Base-by-base conservation (phyloP, 148 eudicot species). In the Rhododendron ovatum region DNA sequence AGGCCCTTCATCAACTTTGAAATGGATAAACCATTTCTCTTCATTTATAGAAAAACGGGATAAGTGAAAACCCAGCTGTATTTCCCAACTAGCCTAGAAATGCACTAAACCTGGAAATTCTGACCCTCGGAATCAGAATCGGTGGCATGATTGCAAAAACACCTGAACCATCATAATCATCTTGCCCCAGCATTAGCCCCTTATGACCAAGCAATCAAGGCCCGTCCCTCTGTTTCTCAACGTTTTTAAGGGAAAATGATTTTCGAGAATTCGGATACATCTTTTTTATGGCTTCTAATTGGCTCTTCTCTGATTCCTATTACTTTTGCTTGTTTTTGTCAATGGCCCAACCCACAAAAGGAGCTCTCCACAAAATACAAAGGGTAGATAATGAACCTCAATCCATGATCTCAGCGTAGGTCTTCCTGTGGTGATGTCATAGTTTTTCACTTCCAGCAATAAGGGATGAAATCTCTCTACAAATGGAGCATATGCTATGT, bases 401-500 rank as follows among this genome's bases (percentile, higher is more conserved):
- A 91, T 77, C 94, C 94, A 92, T 47, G 89, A 48, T 85, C 87
- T 84, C 81, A 92, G 80, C 82, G 86, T 88, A 71, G 94, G 92
- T 84, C 92, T 89, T 74, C 88, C 94, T 18, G 65, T 65, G 24
- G 88, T 89, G 57, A 89, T 80, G 73, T 92, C 94, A 86, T 91
- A 89, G 41, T 88, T 86, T 81, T 88, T 88, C 45, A 92, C 39
- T 48, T 91, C 92, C 43, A 85, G 55, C 82, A 89, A 84, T 57
- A 87, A 39, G 39, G 90, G 87, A 75, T 89, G 92, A 82, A 84
- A 91, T 48, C 94, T 86, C 87, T 92, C 92, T 30, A 92, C 69
- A 82, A 89, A 91, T 74, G 94, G 92, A 81, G 90, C 90, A 59
- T 86, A 91, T 13, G 92, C 92, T 87, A 91, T 88, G 76, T 92